Conservation (phyloP, 225 moss, liverwort and hornwort species). For the Bryum argenteum region DNA sequence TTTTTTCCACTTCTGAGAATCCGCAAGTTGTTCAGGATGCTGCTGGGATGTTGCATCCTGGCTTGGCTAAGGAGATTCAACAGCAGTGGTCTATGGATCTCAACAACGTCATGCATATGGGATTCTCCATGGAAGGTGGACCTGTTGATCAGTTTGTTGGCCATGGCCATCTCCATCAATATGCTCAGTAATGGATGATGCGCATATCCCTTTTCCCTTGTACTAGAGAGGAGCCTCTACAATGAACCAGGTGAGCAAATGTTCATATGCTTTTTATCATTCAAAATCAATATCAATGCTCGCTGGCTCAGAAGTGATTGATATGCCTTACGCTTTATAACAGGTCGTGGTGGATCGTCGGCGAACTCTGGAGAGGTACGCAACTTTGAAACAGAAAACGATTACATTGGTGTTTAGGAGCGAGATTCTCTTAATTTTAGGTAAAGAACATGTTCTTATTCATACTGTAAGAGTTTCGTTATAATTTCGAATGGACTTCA, state of each 20-base stretch:
- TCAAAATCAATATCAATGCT: constrained; percentile 1
- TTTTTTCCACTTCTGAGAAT: constrained; percentile 43
- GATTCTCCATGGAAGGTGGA: constrained; percentile 55
- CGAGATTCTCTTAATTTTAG: constrained; percentile 14
- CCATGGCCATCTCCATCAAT: constrained; percentile 51
- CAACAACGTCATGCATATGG: constrained; percentile 64
- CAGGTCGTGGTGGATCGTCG: constrained; percentile 20
- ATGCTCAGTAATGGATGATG: constrained; percentile 44
- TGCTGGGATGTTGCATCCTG: constrained; percentile 38
- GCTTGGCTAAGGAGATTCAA: constrained; percentile 46
- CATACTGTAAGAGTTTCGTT: constrained; percentile 12
- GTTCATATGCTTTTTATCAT: constrained; percentile 11
- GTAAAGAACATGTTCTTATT: constrained; percentile 11
- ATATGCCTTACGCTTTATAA: constrained; percentile 21
- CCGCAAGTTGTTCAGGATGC: constrained; percentile 31
- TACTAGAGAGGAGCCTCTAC: constrained; percentile 21
- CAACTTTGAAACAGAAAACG: constrained; percentile 14
- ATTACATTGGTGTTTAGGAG: constrained; percentile 18
- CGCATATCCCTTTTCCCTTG: constrained; percentile 28
- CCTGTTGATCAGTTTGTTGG: constrained; percentile 58
- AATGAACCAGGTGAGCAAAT: constrained; percentile 30
- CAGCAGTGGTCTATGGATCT: constrained; percentile 67
- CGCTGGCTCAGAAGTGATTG: constrained; percentile 5
- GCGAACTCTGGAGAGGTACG: constrained; percentile 13
- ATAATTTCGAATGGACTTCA: no score